Conservation (phyloP, 83 land plant species). For the Isoetes engelmannii region DNA sequence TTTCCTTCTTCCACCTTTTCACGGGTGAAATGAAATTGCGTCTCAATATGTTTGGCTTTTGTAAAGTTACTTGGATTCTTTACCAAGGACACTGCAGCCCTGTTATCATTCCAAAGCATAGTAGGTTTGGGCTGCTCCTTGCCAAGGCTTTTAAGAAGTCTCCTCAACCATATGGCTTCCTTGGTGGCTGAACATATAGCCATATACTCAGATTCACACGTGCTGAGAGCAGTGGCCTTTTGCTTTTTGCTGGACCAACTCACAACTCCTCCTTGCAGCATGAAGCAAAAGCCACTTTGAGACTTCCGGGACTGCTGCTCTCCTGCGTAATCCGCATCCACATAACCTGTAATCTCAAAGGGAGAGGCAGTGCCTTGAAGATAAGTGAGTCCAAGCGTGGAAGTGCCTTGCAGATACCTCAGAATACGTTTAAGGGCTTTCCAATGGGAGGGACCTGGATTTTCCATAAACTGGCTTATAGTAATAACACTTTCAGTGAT, state of each 20-base stretch:
- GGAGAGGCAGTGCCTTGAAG: background rate
- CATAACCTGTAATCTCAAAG: background rate
- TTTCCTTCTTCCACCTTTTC: no score
- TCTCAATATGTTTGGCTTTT: no score
- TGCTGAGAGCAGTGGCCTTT: background rate
- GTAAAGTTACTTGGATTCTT: no score
- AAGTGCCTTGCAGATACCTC: slow-evolving; percentile 19
- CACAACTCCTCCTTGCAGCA: background rate
- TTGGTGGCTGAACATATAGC: background rate
- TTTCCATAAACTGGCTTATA: slow-evolving; percentile 16
- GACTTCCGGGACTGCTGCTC: background rate
- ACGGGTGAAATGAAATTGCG: no score
- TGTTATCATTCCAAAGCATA: no score
- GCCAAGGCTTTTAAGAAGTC: no score
- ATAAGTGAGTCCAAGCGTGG: background rate
- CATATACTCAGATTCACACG: background rate
- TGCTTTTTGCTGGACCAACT: background rate
- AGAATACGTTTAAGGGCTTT: background rate
- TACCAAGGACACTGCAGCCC: no score
- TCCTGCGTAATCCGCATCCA: background rate
- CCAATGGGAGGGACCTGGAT: slow-evolving; percentile 8
- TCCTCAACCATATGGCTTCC: background rate
- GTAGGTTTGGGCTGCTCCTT: no score
- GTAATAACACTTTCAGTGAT: slow-evolving; percentile 7
- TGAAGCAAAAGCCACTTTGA: background rate